phyloP scores from a whole-genome alignment of 805 yeast genomes.

The Clavispora asparagi region DNA sequence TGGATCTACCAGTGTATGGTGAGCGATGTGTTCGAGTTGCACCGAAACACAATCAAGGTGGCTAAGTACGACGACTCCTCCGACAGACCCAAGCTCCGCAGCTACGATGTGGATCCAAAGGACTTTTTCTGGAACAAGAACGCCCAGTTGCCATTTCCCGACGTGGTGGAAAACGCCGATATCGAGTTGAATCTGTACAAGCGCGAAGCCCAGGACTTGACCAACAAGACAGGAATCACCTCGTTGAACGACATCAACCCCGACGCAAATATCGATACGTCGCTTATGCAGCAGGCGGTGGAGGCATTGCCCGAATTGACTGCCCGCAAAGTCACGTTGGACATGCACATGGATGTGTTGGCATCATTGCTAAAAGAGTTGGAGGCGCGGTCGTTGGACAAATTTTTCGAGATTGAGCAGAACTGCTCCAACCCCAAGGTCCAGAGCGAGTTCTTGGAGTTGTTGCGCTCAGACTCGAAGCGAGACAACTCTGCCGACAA shows the following conservation, averaged over 20 bases:
- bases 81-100: slow-evolving; percentile 38
- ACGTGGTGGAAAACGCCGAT: slow-evolving; percentile 97
- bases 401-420: slow-evolving; percentile 92
- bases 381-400: slow-evolving; percentile 82
- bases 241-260: slow-evolving; percentile 75
- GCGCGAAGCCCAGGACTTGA: slow-evolving; percentile 80
- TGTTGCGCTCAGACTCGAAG: slow-evolving; percentile 46
- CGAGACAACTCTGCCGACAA: slow-evolving; percentile 71
- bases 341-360: slow-evolving; percentile 94
- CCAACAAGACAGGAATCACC: slow-evolving; percentile 67
- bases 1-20: slow-evolving; percentile 98
- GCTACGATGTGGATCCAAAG: slow-evolving; percentile 84
- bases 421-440: slow-evolving; percentile 58
- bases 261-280: slow-evolving; percentile 47
- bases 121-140: slow-evolving; percentile 91
- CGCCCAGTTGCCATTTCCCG: slow-evolving; percentile 90
- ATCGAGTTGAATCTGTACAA: slow-evolving; percentile 75
- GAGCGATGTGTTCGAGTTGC: slow-evolving; percentile 80
- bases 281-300: slow-evolving; percentile 77
- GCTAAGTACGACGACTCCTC: slow-evolving; percentile 25
- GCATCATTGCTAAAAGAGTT: slow-evolving; percentile 77
- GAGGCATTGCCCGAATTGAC: slow-evolving; percentile 90
- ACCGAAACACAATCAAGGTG: slow-evolving; percentile 75
- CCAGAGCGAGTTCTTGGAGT: slow-evolving; percentile 54
- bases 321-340: slow-evolving; percentile 79